A percentile compares a stretch with the other conserved stretches of the same genome.
Evolutionary conservation across 192 early-diverging fungal species (phyloP).

Genomic region (Backusella psychrophila): DNA sequence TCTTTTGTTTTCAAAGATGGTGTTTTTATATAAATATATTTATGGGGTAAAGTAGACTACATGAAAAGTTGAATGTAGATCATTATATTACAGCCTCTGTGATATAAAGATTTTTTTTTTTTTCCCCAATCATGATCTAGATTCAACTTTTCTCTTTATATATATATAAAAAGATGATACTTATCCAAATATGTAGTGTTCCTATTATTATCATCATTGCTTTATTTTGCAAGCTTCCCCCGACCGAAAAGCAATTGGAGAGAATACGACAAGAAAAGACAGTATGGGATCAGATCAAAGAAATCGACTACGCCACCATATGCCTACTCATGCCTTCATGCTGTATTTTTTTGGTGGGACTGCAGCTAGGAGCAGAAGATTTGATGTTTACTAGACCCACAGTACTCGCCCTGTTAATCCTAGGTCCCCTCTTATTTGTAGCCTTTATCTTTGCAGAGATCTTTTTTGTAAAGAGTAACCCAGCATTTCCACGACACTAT

Average conservation of each 20-base stretch:
- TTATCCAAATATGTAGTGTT: background rate
- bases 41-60: background rate
- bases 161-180: background rate
- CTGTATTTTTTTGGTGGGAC: conserved; percentile 54
- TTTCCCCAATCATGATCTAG: too few relatives aligned
- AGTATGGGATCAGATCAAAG: background rate
- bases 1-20: background rate
- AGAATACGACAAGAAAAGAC: conserved; percentile 1
- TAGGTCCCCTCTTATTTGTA: conserved; percentile 44
- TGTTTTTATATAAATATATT: background rate
- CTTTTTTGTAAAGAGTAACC: conserved; percentile 52
- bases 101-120: too few relatives aligned
- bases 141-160: too few relatives aligned
- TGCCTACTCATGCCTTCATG: background rate
- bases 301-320: background rate
- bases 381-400: conserved; percentile 64
- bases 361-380: conserved; percentile 63
- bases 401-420: conserved; percentile 49
- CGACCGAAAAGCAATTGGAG: background rate
- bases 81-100: too few relatives aligned
- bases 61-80: too few relatives aligned
- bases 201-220: background rate
- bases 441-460: conserved; percentile 60
- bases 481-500: conserved; percentile 66
- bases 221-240: background rate